Evolutionary conservation across 1,139 yeast genomes (phyloP), one percentile per base, ranked within the genome.

Genomic region (Scheffersomyces insectosa): DNA sequence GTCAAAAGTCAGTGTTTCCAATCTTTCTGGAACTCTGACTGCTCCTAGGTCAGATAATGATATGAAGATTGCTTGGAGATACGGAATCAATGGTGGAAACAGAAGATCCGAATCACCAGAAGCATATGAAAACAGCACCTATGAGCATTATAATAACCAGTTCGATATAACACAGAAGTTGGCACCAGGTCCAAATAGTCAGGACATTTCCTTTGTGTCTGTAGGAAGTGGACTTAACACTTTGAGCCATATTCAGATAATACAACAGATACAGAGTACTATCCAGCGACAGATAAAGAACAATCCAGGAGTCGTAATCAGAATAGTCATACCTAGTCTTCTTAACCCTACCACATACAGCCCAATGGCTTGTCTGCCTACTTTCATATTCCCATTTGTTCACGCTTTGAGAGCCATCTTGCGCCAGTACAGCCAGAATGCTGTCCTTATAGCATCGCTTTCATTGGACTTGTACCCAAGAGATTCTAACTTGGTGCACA

Each of bases 11-110:
- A 82, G 88, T 43, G 91, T 87, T 3, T 80, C 85, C 29, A 87
- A 87, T 56, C 59, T 85, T 52, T 66, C 81, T 4, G 48, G 36
- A 6, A 72, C 72, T 42, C 46, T 50, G 34, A 33, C 49, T 34
- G 32, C 43, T 42, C 55, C 62, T 15, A 64, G 71, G 23, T 42
- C 42, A 29, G 60, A 63, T 27, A 57, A 62, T 31, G 88, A 85
- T 51, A 65, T 88, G 71, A 85, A 83, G 59, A 88, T 88, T 55
- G 96, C 96, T 1, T 88, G 96, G 96, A 78, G 95, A 56, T 88
- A 88, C 54, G 89, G 89, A 0, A 61, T 83, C 41, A 77, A 74
- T 36, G 25, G 25, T 6, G 78, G 79, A 43, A 76, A 66, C 42
- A 37, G 43, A 40, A 6, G 46, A 41, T 29, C 34, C 42, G 34